Evolutionary conservation across 1,284 basidiomycete genomes (phyloP).

Genomic region (Trametes polyzona): DNA sequence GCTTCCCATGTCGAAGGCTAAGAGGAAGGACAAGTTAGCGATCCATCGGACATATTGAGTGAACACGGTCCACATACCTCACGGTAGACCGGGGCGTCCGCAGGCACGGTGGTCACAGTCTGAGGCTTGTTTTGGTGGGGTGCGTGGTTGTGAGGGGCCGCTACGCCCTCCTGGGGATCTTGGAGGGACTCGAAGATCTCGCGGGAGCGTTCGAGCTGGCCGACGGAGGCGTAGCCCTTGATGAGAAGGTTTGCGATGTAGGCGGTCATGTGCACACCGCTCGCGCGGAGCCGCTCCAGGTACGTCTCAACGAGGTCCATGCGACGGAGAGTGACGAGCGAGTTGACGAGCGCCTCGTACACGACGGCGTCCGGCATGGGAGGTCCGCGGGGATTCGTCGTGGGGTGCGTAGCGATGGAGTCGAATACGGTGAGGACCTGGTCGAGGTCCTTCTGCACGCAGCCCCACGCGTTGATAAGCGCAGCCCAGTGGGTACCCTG

Average conservation of each 20-base stretch:
- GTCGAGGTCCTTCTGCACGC: slow-evolving; percentile 77
- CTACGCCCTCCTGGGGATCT: slow-evolving; percentile 88
- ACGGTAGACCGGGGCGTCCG: slow-evolving; percentile 75
- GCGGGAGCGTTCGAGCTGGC: slow-evolving; percentile 73
- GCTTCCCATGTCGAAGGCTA: slow-evolving; percentile 90
- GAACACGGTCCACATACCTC: slow-evolving; percentile 66
- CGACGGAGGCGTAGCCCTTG: slow-evolving; percentile 81
- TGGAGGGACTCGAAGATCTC: slow-evolving; percentile 83
- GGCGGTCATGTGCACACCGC: slow-evolving; percentile 87
- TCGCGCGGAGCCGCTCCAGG: slow-evolving; percentile 61
- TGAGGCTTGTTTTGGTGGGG: slow-evolving; percentile 53
- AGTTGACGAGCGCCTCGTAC: slow-evolving; percentile 92
- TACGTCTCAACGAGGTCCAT: slow-evolving; percentile 81
- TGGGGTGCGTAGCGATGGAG: slow-evolving; percentile 62
- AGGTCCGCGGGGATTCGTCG: slow-evolving; percentile 37
- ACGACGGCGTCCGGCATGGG: slow-evolving; percentile 80
- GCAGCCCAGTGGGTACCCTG: slow-evolving; percentile 92
- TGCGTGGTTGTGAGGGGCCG: slow-evolving; percentile 88
- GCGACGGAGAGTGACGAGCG: slow-evolving; percentile 79
- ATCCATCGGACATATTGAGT: not conserved
- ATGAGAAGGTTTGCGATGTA: slow-evolving; percentile 96
- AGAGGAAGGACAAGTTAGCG: slow-evolving; percentile 8
- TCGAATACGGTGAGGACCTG: slow-evolving; percentile 83
- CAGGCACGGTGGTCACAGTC: slow-evolving; percentile 15
- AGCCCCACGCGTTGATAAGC: slow-evolving; percentile 91